Conservation (phyloP, 1,284 basidiomycete species). For the Pseudozyma tsukubaensis region DNA sequence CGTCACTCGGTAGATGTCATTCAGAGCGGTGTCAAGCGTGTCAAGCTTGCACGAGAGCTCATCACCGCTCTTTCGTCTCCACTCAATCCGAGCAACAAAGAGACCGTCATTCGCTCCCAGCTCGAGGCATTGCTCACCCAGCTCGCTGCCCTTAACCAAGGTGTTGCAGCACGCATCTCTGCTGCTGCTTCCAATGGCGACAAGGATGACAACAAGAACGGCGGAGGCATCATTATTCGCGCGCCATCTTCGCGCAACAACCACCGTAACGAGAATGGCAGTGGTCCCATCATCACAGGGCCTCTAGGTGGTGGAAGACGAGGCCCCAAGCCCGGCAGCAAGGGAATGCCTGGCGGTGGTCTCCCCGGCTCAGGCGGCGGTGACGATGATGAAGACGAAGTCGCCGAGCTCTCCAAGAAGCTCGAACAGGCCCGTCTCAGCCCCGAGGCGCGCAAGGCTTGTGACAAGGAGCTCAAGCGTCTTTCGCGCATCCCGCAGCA, state of each 20-base stretch:
- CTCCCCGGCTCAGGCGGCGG: slow-evolving; percentile 32
- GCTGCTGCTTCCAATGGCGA: slow-evolving; percentile 43
- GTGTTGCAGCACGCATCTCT: slow-evolving; percentile 58
- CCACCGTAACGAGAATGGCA: slow-evolving; percentile 39
- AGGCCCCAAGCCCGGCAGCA: slow-evolving; percentile 34
- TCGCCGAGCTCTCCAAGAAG: slow-evolving; percentile 60
- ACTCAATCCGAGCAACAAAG: slow-evolving; percentile 59
- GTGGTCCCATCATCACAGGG: slow-evolving; percentile 42
- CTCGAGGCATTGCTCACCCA: slow-evolving; percentile 62
- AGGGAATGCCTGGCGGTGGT: slow-evolving; percentile 25
- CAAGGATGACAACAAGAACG: slow-evolving; percentile 39
- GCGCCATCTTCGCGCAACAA: slow-evolving; percentile 46
- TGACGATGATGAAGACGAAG: slow-evolving; percentile 64
- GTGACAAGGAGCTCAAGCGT: slow-evolving; percentile 67
- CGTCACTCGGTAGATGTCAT: slow-evolving; percentile 54
- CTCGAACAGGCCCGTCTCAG: slow-evolving; percentile 57
- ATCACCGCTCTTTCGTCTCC: slow-evolving; percentile 57
- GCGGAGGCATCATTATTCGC: slow-evolving; percentile 58
- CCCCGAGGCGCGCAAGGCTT: slow-evolving; percentile 64
- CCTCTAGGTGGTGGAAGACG: slow-evolving; percentile 38
- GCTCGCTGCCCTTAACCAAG: slow-evolving; percentile 60
- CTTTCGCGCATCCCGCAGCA: slow-evolving; percentile 65
- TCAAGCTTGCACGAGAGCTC: slow-evolving; percentile 62
- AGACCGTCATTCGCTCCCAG: slow-evolving; percentile 61
- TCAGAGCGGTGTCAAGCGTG: slow-evolving; percentile 55